Percentiles rank a stretch among this genome's conserved stretches.
These are phyloP conservation scores for Cercospora brassicicola DNA, from an alignment of 2,329 filamentous ascomycete genomes.

Conservation along the genomic window DNA sequence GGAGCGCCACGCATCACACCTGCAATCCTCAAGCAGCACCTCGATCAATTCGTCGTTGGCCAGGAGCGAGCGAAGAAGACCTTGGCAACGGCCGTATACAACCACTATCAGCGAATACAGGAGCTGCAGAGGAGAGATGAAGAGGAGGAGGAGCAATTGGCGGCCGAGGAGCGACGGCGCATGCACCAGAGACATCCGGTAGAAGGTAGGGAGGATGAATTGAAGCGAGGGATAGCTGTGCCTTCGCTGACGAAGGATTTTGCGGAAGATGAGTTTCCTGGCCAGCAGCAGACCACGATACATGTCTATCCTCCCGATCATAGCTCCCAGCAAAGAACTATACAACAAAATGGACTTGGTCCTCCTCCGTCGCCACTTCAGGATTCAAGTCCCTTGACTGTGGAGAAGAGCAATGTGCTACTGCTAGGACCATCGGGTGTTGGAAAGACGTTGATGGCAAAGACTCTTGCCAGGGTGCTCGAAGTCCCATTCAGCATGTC, in stretches of 20 bases:
- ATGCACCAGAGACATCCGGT: conserved; percentile 65
- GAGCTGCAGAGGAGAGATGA: conserved; percentile 72
- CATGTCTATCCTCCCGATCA: conserved; percentile 16
- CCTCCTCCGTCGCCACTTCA: conserved; percentile 46
- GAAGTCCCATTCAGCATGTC: conserved; percentile 94
- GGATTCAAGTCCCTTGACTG: conserved; percentile 64
- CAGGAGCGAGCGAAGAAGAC: conserved; percentile 94
- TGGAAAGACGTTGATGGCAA: conserved; percentile 93
- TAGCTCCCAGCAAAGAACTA: conserved; percentile 20
- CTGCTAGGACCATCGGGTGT: conserved; percentile 90
- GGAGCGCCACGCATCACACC: conserved; percentile 62
- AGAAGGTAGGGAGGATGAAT: conserved; percentile 61
- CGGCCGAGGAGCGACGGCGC: conserved; percentile 70
- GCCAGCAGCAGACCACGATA: conserved; percentile 57
- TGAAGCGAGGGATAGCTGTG: conserved; percentile 37
- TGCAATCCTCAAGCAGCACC: conserved; percentile 74
- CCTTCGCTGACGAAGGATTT: conserved; percentile 38
- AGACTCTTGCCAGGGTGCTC: conserved; percentile 86
- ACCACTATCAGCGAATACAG: conserved; percentile 89
- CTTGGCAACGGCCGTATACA: conserved; percentile 89
- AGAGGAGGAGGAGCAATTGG: conserved; percentile 71
- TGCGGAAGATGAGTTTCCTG: conserved; percentile 60
- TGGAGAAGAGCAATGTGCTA: conserved; percentile 94
- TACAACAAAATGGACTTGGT: conserved; percentile 19
- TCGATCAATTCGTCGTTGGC: conserved; percentile 94